Conservation (phyloP, 257 asterid genomes). For the Euphrasia confusa region DNA sequence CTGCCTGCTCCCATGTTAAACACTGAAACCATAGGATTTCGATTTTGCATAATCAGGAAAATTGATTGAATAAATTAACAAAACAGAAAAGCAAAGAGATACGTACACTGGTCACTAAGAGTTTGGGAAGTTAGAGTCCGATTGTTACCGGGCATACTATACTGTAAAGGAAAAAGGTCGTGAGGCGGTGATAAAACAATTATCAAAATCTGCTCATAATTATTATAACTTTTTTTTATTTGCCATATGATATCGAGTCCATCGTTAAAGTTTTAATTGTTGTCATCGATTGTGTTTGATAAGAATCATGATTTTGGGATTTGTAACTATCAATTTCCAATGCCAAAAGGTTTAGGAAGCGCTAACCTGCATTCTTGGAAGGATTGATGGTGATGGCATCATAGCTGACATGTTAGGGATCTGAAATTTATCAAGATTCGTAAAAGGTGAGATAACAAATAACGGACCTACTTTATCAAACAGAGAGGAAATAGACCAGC, state of each 20-base stretch:
- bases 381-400: slow-evolving; percentile 77
- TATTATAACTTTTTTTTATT: background rate
- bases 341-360: slow-evolving; percentile 23
- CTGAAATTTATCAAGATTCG: slow-evolving; percentile 41
- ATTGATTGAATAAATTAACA: background rate
- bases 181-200: background rate
- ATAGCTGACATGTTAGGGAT: slow-evolving; percentile 87
- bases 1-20: slow-evolving; percentile 70
- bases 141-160: slow-evolving; percentile 61
- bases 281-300: background rate
- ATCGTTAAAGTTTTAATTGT: background rate
- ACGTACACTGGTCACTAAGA: slow-evolving; percentile 77
- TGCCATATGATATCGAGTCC: background rate
- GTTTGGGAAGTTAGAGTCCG: slow-evolving; percentile 71
- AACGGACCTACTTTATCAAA: slow-evolving; percentile 6
- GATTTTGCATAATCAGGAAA: background rate
- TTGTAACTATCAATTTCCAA: slow-evolving; percentile 12
- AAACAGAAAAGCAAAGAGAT: slow-evolving; percentile 8
- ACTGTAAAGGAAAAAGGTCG: slow-evolving; percentile 42
- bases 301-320: background rate
- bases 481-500: background rate
- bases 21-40: slow-evolving; percentile 40
- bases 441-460: slow-evolving; percentile 24
- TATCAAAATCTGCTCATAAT: background rate
- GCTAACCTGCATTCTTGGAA: slow-evolving; percentile 79